A percentile compares a stretch with the other conserved stretches of the same genome.
Conservation (phyloP, 805 yeast species). For the Yamadazyma takamatsuzukensis region DNA sequence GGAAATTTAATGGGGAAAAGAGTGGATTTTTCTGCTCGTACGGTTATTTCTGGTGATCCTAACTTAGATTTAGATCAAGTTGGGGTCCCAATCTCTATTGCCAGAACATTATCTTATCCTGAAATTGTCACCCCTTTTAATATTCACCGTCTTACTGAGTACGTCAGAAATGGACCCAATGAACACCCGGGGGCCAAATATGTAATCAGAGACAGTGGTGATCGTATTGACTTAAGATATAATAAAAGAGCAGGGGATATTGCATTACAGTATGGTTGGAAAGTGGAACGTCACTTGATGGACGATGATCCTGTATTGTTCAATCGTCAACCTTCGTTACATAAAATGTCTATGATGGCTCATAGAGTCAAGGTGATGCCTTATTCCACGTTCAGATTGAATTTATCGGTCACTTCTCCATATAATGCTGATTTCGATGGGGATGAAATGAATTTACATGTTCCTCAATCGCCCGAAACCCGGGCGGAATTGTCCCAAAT, state of each 20-base stretch:
- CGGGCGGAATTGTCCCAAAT: conserved; percentile 93
- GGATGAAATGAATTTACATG: conserved; percentile 99
- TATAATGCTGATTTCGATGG: conserved; percentile 99
- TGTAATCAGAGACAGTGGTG: conserved; percentile 97
- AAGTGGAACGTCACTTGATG: conserved; percentile 96
- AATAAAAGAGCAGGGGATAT: conserved; percentile 98
- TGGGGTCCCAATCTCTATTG: conserved; percentile 97
- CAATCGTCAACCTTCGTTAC: conserved; percentile 98
- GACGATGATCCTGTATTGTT: conserved; percentile 97
- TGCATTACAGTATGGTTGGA: conserved; percentile 98
- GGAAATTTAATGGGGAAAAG: conserved; percentile 99
- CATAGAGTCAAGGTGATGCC: conserved; percentile 99
- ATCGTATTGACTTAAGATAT: conserved; percentile 94
- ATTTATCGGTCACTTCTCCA: conserved; percentile 97
- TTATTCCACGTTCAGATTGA: conserved; percentile 93
- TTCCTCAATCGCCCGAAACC: conserved; percentile 97
- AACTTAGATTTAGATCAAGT: conserved; percentile 96
- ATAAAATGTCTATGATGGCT: conserved; percentile 99
- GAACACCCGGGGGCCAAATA: conserved; percentile 99
- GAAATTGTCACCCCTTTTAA: conserved; percentile 97
- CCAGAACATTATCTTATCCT: conserved; percentile 92
- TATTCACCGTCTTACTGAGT: conserved; percentile 87
- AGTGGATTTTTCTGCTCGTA: conserved; percentile 98
- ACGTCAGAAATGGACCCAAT: conserved; percentile 96
- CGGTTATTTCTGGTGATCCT: conserved; percentile 99